Evolutionary conservation across 2,329 filamentous ascomycete genomes (phyloP).

Genomic region (Cladorrhinum sp.): DNA sequence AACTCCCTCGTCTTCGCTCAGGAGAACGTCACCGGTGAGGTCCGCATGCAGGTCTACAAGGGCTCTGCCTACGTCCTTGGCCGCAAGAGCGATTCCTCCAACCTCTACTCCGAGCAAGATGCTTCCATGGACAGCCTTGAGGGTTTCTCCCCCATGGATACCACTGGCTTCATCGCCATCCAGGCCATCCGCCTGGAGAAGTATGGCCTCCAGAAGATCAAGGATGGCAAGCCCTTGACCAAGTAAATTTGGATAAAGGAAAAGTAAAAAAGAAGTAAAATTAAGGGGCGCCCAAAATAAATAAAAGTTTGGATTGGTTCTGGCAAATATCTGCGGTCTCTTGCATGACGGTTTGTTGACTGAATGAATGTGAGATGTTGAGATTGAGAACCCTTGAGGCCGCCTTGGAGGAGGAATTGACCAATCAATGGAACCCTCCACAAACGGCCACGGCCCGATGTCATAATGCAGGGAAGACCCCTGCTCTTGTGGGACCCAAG

Average conservation of each 20-base stretch:
- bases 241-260: conserved; percentile 5
- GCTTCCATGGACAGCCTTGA: conserved; percentile 50
- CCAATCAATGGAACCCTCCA: conserved; percentile 11
- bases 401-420: conserved; percentile 15
- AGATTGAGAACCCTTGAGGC: conserved; percentile 14
- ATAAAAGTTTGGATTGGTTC: background rate
- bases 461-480: conserved; percentile 18
- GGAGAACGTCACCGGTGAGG: conserved; percentile 42
- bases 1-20: conserved; percentile 60
- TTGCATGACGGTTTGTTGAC: no score
- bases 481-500: conserved; percentile 4
- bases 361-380: background rate
- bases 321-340: background rate
- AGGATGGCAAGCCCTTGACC: conserved; percentile 35
- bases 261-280: background rate
- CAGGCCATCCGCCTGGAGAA: conserved; percentile 65
- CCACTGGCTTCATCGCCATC: conserved; percentile 60
- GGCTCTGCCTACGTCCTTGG: conserved; percentile 43
- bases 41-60: conserved; percentile 31
- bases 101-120: conserved; percentile 51
- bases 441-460: conserved; percentile 15
- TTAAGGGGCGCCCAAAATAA: background rate
- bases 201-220: conserved; percentile 42
- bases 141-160: conserved; percentile 41
- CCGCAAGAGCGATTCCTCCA: conserved; percentile 43